Percentiles rank a stretch among this genome's conserved stretches.
These are phyloP conservation scores for Adenanthera pavonina DNA, from an alignment of 306 rosid genomes.

Conservation along the genomic window DNA sequence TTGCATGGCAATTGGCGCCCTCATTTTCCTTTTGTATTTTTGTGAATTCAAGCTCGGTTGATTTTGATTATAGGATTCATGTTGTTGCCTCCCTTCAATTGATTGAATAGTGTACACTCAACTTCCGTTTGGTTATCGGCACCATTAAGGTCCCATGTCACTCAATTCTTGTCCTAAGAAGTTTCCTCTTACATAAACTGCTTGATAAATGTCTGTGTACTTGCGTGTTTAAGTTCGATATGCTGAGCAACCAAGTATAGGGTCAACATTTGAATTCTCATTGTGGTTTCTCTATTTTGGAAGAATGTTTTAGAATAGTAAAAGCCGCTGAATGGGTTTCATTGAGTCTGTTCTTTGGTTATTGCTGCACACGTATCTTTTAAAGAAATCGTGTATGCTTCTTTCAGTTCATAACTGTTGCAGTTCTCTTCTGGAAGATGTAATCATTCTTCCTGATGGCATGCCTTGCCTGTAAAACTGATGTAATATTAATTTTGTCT, in stretches of 20 bases:
- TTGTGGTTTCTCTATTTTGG: constrained; percentile 20
- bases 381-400: constrained; percentile 5
- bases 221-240: background rate
- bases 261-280: constrained; percentile 10
- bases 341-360: constrained; percentile 43
- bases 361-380: background rate
- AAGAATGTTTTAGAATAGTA: constrained; percentile 25
- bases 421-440: background rate
- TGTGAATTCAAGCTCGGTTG: constrained; percentile 29
- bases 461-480: constrained; percentile 8
- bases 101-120: background rate
- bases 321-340: constrained; percentile 36
- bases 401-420: background rate
- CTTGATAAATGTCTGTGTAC: background rate
- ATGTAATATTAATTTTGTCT: constrained; percentile 41
- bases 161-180: constrained; percentile 37
- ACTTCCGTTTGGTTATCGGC: constrained; percentile 27
- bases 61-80: background rate
- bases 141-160: constrained; percentile 36
- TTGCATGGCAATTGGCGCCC: constrained; percentile 33
- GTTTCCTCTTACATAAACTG: constrained; percentile 2
- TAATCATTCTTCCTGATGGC: constrained; percentile 11
- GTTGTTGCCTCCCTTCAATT: background rate
- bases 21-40: background rate
- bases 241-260: constrained; percentile 1